Conservation (phyloP, 2,329 filamentous ascomycete species). For the Sarocladium brachiariae region DNA sequence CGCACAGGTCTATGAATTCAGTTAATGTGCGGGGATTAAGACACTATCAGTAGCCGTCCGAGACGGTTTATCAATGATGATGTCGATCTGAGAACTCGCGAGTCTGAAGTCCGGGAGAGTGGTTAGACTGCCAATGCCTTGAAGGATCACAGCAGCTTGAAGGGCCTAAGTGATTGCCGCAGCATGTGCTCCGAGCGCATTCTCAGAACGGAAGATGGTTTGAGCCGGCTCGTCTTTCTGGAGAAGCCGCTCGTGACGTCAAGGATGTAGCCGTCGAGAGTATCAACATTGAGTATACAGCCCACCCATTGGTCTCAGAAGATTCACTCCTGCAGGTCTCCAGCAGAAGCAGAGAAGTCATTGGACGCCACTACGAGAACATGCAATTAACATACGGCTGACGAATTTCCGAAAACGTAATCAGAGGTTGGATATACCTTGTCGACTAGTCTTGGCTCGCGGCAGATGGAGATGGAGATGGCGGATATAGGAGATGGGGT, state of each 20-base stretch:
- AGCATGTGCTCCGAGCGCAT: no score
- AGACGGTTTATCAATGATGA: not conserved
- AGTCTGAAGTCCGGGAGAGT: not conserved
- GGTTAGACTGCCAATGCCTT: no score
- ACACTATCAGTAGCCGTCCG: not conserved
- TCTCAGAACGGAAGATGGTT: no score
- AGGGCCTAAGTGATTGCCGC: no score
- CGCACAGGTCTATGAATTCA: not conserved
- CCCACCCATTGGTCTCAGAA: not conserved
- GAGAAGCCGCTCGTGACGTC: conserved; percentile 1
- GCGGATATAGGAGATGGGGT: not conserved
- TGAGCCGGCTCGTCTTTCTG: no score
- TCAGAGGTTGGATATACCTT: not conserved
- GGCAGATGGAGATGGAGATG: conserved; percentile 1
- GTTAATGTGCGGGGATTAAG: not conserved
- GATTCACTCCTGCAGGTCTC: not conserved
- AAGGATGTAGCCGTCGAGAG: conserved; percentile 2
- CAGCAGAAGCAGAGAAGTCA: not conserved
- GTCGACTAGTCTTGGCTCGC: not conserved
- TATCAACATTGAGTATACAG: not conserved
- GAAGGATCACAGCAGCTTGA: no score
- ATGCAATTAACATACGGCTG: not conserved
- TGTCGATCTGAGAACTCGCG: not conserved
- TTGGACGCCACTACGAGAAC: conserved; percentile 6
- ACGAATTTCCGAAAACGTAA: conserved; percentile 4